A percentile compares a stretch with the other conserved stretches of the same genome.
These are phyloP conservation scores for Acanthamoeba triangularis DNA, from an alignment of 208 protist species.

Conservation along the genomic window DNA sequence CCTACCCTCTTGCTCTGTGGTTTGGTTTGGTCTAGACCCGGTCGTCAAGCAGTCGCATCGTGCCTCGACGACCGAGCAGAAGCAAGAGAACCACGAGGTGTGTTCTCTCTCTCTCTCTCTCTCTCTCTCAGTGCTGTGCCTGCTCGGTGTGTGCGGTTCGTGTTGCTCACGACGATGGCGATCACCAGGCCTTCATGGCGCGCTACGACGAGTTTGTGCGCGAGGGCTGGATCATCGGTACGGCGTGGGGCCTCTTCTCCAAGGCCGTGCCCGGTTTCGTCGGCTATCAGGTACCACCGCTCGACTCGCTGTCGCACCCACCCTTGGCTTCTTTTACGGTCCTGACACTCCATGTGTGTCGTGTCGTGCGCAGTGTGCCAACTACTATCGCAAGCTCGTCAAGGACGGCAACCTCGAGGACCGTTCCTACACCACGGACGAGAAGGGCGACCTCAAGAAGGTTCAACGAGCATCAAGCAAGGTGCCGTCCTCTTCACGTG, in stretches of 20 bases:
- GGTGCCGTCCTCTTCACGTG: not conserved
- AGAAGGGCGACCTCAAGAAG: conserved; percentile 65
- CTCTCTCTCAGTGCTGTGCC: no score
- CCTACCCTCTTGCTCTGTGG: not conserved
- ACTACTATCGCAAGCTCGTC: conserved; percentile 71
- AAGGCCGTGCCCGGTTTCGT: conserved; percentile 28
- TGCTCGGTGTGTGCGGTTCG: not conserved
- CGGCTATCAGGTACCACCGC: conserved; percentile 1
- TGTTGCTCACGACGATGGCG: not conserved
- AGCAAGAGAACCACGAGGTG: conserved; percentile 61
- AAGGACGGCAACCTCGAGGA: conserved; percentile 36
- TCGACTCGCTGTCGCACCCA: not conserved
- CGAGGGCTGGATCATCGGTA: conserved; percentile 51
- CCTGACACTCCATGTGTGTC: no score
- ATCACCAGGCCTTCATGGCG: conserved; percentile 34
- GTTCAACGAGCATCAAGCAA: conserved; percentile 36
- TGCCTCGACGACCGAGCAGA: conserved; percentile 29
- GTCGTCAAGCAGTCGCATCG: conserved; percentile 58
- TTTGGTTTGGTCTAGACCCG: not conserved
- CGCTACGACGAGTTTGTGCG: conserved; percentile 36
- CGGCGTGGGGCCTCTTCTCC: conserved; percentile 64
- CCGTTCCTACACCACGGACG: conserved; percentile 29
- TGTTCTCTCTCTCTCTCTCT: not conserved
- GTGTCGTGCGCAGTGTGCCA: conserved; percentile 35
- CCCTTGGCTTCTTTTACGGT: not conserved